Evolutionary conservation across 371 early-diverging fungal species (phyloP), one percentile per base, ranked within the genome.

Genomic region (Smittium culicis): DNA sequence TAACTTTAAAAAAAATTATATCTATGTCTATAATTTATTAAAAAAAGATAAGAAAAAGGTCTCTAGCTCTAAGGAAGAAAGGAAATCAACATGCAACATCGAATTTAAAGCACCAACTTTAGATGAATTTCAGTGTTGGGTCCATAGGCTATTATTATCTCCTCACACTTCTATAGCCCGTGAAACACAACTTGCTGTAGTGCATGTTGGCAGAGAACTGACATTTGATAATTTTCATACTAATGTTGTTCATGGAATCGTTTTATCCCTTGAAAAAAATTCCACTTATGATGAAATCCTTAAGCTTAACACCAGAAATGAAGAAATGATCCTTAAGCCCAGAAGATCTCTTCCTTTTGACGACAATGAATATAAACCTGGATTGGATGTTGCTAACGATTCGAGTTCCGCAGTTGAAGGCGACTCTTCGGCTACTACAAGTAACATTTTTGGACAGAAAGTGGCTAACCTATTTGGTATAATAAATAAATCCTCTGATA

Each of bases 151-250:
- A n/a, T n/a, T n/a, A n/a, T n/a, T n/a, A n/a, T n/a, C n/a, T n/a
- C n/a, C n/a, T 34, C 69, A 77, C 17, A 69, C 69, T 3, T 67
- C 69, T 2, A 74, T 77, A 30, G 71, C 78, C 45, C 61, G 68
- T 55, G 70, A 69, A n/a, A 69, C 71, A 67, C 77, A 77, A 69
- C 67, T 68, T 0, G 78, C 77, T n/a, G 61, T 69, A 0, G 74
- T 77, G 8, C 57, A 35, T 34, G 68, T 76, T n/a, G 78, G 77
- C 1, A 57, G 58, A 59, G 66, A 55, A 54, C 71, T 77, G 67
- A 31, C 32, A n/a, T 77, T 77, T 45, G 77, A 72, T 0, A 34
- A 29, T 31, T 77, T 54, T 69, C 77, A 77, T 67, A 77, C 77
- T 14, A 69, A 74, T 24, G 73, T 77, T 1, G 71, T 77, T 5